These are phyloP conservation scores for Apiotrichum siamense DNA, from an alignment of 1,284 basidiomycete species.

Conservation along the genomic window DNA sequence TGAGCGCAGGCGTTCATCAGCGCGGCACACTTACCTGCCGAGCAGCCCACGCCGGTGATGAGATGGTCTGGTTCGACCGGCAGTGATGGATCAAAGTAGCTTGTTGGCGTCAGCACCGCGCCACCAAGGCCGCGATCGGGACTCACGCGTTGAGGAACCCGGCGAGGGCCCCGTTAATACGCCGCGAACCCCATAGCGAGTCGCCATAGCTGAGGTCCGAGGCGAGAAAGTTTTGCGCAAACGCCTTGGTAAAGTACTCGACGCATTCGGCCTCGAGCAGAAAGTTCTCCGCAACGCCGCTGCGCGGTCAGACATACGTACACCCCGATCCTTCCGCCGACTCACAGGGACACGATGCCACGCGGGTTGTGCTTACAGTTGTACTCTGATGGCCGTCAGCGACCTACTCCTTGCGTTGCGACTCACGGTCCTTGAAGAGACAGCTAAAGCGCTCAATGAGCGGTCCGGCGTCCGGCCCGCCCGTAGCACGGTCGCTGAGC, in stretches of 20 bases:
- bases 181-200: conserved; percentile 40
- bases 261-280: conserved; percentile 43
- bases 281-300: conserved; percentile 49
- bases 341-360: conserved; percentile 46
- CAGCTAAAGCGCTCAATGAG: conserved; percentile 44
- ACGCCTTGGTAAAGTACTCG: conserved; percentile 38
- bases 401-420: background rate
- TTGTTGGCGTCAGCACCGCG: conserved; percentile 2
- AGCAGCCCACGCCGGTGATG: conserved; percentile 42
- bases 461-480: conserved; percentile 43
- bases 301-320: no score
- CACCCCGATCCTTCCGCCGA: no score
- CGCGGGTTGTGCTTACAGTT: conserved; percentile 39
- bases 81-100: conserved; percentile 32
- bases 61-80: conserved; percentile 35
- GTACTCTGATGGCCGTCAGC: conserved; percentile 26
- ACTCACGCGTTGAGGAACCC: conserved; percentile 38
- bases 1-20: no score
- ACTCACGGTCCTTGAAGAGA: conserved; percentile 44
- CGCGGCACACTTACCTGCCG: conserved; percentile 22
- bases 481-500: conserved; percentile 38
- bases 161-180: conserved; percentile 38
- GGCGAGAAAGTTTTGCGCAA: conserved; percentile 28
- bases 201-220: conserved; percentile 43
- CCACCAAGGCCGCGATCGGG: no score